These are phyloP conservation scores for Penicillium maclennaniae DNA, from an alignment of 495 filamentous ascomycete genomes.

Conservation along the genomic window DNA sequence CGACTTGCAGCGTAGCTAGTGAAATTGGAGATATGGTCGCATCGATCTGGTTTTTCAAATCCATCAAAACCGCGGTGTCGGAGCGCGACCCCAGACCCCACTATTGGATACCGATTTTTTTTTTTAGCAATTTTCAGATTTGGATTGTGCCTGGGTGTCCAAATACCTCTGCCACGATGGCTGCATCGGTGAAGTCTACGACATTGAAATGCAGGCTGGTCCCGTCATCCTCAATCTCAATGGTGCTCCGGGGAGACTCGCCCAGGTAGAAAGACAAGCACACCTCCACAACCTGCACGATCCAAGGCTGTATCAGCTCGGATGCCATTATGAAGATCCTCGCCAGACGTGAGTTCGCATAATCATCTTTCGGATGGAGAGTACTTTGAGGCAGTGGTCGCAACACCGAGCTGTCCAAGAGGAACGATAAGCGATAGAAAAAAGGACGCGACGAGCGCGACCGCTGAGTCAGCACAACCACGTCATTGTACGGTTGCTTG, in stretches of 20 bases:
- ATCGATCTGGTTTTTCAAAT: constrained; percentile 37
- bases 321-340: constrained; percentile 26
- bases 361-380: background rate
- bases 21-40: constrained; percentile 30
- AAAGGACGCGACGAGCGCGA: constrained; percentile 6
- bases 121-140: background rate
- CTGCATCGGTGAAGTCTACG: constrained; percentile 2
- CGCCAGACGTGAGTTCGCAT: background rate
- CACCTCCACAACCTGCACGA: constrained; percentile 27
- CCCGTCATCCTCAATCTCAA: constrained; percentile 37
- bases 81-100: constrained; percentile 18
- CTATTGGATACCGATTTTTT: constrained; percentile 5
- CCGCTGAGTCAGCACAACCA: constrained; percentile 24
- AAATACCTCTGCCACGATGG: constrained; percentile 27
- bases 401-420: background rate
- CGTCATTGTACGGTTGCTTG: constrained; percentile 35
- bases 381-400: background rate
- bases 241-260: constrained; percentile 2
- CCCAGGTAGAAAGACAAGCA: constrained; percentile 24
- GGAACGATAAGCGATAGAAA: constrained; percentile 14
- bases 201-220: constrained; percentile 34
- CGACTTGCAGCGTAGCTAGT: constrained; percentile 14
- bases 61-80: constrained; percentile 30
- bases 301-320: constrained; percentile 22
- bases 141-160: background rate